A percentile compares a stretch with the other conserved stretches of the same genome.
These are phyloP conservation scores for Aspergillus sp. DNA, from an alignment of 2,329 filamentous ascomycete genomes.

Conservation along the genomic window DNA sequence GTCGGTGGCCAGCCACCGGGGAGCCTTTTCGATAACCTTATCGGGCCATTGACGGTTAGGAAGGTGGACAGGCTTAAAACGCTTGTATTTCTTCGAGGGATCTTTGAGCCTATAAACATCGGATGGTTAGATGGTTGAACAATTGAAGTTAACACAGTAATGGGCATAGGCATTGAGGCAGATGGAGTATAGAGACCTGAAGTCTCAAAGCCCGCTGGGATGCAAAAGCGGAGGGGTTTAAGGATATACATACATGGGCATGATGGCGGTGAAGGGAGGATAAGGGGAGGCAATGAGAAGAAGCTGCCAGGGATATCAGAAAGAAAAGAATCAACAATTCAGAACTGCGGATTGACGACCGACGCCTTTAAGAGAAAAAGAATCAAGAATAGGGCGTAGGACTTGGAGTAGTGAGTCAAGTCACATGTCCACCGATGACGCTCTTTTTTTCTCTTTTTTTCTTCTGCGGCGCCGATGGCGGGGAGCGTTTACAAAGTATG, in stretches of 20 bases:
- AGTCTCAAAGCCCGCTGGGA: too few species aligned
- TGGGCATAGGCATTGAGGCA: background rate
- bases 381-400: constrained; percentile 2
- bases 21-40: constrained; percentile 74
- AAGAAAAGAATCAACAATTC: constrained; percentile 3
- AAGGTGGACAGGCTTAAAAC: constrained; percentile 41
- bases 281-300: constrained; percentile 1
- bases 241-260: constrained; percentile 31
- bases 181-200: background rate
- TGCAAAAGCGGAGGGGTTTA: constrained; percentile 1
- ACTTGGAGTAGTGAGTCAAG: too few species aligned
- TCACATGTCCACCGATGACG: background rate
- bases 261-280: constrained; percentile 15
- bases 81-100: constrained; percentile 44
- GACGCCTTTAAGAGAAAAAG: background rate
- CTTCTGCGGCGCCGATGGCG: constrained; percentile 10
- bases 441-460: constrained; percentile 4
- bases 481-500: constrained; percentile 3
- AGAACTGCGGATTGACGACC: background rate
- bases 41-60: constrained; percentile 66
- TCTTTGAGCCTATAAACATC: constrained; percentile 38
- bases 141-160: background rate
- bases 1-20: constrained; percentile 84
- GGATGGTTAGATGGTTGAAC: background rate
- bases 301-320: background rate